A percentile compares a stretch with the other conserved stretches of the same genome.
Conservation (phyloP, 257 asterid genomes). For the Gardenia jasminoides region DNA sequence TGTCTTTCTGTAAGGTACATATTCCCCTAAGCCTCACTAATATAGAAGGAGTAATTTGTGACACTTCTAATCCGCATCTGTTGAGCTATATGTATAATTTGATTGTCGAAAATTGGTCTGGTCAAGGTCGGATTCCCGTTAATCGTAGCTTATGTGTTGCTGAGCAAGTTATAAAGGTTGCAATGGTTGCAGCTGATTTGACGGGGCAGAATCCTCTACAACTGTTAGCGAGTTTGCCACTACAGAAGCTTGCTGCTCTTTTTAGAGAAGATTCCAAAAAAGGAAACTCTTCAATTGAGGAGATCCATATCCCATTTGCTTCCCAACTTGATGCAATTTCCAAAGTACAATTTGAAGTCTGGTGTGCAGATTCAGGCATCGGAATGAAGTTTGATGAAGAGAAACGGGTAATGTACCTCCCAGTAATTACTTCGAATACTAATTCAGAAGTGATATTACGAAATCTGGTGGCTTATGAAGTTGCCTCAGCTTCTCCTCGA, state of each 20-base stretch:
- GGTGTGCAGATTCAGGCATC: conserved; percentile 24
- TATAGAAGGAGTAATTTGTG: too few relatives aligned
- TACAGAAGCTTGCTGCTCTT: neutral
- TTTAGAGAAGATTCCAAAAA: neutral
- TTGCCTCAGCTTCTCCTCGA: conserved; percentile 6
- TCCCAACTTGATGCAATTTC: neutral
- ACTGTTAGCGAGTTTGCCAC: conserved; percentile 11
- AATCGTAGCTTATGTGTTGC: neutral
- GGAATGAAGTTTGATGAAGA: conserved; percentile 11
- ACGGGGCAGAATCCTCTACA: neutral
- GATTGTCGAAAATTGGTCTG: conserved; percentile 12
- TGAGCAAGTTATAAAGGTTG: conserved; percentile 18
- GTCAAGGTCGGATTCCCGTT: too few relatives aligned
- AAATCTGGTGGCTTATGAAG: conserved; percentile 27
- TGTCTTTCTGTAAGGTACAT: neutral
- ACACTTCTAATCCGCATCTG: conserved; percentile 21
- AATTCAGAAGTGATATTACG: conserved; percentile 16
- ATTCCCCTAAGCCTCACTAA: too few relatives aligned
- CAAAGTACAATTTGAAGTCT: conserved; percentile 20
- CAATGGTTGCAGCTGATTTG: neutral
- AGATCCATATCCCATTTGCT: conserved; percentile 11
- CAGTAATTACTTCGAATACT: neutral
- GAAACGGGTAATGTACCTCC: conserved; percentile 6
- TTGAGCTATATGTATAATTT: conserved; percentile 29
- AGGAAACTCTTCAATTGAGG: conserved; percentile 11